Percentiles rank a stretch among this genome's conserved stretches.
Conservation (phyloP, 2,329 filamentous ascomycete species). For the Cordyceps cicadae region DNA sequence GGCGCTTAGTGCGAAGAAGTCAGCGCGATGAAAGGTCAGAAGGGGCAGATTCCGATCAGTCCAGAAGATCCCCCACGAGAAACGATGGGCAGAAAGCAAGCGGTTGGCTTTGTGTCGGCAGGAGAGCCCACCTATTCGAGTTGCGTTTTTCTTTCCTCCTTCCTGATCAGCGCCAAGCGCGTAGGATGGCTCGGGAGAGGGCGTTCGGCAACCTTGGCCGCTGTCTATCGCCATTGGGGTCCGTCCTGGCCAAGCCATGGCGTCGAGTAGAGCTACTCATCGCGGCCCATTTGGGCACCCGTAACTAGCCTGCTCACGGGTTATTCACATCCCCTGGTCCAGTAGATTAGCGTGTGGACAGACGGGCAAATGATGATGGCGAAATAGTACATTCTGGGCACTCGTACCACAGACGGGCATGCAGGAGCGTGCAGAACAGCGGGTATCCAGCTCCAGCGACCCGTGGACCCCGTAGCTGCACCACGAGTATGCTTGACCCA, state of each 20-base stretch:
- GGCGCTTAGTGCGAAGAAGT: neutral
- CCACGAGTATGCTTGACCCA: neutral
- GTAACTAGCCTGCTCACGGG: neutral
- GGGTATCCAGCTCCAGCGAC: conserved; percentile 3
- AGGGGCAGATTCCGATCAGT: conserved; percentile 8
- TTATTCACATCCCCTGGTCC: neutral
- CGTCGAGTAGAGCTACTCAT: neutral
- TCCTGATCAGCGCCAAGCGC: conserved; percentile 1
- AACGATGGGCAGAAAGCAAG: neutral
- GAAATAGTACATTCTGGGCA: neutral
- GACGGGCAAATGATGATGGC: neutral
- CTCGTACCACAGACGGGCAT: conserved; percentile 1
- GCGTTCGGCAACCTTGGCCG: conserved; percentile 4
- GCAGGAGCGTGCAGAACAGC: neutral
- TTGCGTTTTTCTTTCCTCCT: neutral
- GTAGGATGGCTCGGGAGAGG: conserved; percentile 3
- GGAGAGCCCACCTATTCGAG: neutral
- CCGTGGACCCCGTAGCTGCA: neutral
- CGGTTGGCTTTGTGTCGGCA: neutral
- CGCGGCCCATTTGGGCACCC: neutral
- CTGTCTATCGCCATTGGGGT: neutral
- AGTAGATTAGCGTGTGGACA: neutral
- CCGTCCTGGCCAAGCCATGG: neutral
- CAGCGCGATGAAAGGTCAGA: neutral
- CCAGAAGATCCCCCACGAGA: neutral